phyloP scores from a whole-genome alignment of 306 rosid genomes.

The Luffa aegyptiaca region DNA sequence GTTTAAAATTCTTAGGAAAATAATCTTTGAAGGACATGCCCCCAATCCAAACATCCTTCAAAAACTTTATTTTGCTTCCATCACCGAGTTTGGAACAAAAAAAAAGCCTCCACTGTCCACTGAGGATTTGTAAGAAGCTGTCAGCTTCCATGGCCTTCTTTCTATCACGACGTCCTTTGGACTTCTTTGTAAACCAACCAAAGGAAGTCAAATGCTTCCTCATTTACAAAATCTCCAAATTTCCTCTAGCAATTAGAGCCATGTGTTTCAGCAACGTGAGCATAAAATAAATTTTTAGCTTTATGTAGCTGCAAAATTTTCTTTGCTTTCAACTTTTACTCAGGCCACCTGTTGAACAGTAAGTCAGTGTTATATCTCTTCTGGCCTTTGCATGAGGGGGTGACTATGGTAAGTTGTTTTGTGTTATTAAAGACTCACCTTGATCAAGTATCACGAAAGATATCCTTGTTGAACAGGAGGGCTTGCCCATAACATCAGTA shows the following conservation, averaged over 20 bases:
- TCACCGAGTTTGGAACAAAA: not conserved
- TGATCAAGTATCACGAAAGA: not conserved
- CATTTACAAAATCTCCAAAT: not conserved
- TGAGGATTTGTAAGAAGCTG: not conserved
- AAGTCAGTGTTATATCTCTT: not conserved
- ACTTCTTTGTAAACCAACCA: not conserved
- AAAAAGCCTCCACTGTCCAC: not conserved
- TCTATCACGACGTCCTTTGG: not conserved
- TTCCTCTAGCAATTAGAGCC: not conserved
- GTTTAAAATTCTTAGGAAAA: not conserved
- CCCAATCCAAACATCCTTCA: not conserved
- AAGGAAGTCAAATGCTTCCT: not conserved
- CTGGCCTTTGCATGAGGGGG: not conserved
- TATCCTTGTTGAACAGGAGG: constrained; percentile 36
- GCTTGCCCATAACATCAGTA: constrained; percentile 47
- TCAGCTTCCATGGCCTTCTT: not conserved
- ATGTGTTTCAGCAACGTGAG: not conserved
- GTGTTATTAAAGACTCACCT: not conserved
- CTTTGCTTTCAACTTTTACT: not conserved
- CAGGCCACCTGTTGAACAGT: not conserved
- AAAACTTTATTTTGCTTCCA: not conserved
- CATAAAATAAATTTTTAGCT: not conserved
- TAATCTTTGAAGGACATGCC: not conserved
- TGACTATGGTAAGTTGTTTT: not conserved
- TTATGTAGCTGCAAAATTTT: not conserved